A percentile compares a stretch with the other conserved stretches of the same genome.
phyloP scores from a whole-genome alignment of 2,329 filamentous ascomycete species.

The Emergomyces africanus region DNA sequence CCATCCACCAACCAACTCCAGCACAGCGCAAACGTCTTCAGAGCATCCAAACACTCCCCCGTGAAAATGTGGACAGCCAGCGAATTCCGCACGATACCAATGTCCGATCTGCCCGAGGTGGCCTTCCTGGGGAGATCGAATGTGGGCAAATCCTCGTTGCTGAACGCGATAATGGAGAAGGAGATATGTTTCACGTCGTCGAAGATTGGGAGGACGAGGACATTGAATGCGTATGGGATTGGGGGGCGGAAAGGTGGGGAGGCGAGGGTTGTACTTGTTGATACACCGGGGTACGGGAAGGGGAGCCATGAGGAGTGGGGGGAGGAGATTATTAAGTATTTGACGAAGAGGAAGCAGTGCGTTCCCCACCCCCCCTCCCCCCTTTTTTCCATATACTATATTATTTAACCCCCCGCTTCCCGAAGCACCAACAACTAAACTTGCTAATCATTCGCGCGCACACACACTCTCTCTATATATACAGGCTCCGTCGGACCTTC shows the following conservation, averaged over 20 bases:
- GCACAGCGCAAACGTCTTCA: constrained; percentile 36
- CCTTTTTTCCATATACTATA: background rate
- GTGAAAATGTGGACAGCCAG: constrained; percentile 47
- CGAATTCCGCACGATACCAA: constrained; percentile 48
- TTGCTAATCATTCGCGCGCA: background rate
- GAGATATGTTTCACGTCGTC: constrained; percentile 44
- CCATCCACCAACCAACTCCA: constrained; percentile 33
- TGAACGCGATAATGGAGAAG: constrained; percentile 49
- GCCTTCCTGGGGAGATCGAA: constrained; percentile 58
- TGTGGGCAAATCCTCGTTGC: constrained; percentile 54
- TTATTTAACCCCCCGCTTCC: background rate
- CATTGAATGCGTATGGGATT: constrained; percentile 55
- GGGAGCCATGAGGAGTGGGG: constrained; percentile 52
- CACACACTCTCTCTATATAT: too few relatives aligned
- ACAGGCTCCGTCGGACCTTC: constrained; percentile 46
- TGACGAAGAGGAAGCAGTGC: constrained; percentile 47
- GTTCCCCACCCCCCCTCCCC: too few relatives aligned
- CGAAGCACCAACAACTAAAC: background rate
- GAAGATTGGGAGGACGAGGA: constrained; percentile 48
- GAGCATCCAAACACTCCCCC: constrained; percentile 34
- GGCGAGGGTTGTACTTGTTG: constrained; percentile 46
- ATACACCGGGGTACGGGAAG: constrained; percentile 60
- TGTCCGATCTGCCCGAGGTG: constrained; percentile 44
- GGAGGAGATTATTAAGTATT: constrained; percentile 54
- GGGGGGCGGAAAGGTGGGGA: constrained; percentile 35